phyloP scores from a whole-genome alignment of 2,329 filamentous ascomycete species.

The Venturia pyrina region DNA sequence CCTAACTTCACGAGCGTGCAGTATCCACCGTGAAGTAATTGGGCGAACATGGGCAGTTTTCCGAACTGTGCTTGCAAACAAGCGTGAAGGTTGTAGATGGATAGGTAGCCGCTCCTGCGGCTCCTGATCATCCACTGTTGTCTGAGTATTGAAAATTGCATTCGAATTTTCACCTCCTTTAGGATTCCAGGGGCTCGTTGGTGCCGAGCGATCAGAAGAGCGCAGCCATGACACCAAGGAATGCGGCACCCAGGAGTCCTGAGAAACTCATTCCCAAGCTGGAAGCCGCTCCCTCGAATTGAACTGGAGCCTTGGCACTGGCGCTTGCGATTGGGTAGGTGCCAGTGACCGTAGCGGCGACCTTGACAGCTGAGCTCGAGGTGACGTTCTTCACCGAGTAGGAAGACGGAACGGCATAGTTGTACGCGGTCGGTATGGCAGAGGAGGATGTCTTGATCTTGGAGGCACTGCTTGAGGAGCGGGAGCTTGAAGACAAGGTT shows the following conservation, averaged over 20 bases:
- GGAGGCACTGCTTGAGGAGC: neutral
- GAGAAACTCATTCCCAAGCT: neutral
- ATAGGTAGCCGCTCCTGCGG: neutral
- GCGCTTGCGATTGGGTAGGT: neutral
- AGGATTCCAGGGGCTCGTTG: neutral
- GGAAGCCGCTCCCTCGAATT: neutral
- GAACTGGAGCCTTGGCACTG: neutral
- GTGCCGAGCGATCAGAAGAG: neutral
- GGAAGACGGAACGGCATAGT: neutral
- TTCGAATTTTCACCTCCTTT: neutral
- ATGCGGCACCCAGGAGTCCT: neutral
- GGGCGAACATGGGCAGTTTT: neutral
- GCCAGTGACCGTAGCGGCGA: neutral
- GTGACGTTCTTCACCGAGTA: constrained; percentile 1
- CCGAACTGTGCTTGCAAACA: constrained; percentile 1
- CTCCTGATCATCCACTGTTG: neutral
- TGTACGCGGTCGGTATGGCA: neutral
- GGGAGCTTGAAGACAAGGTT: neutral
- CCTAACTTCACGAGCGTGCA: neutral
- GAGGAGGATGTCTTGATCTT: neutral
- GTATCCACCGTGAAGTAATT: neutral
- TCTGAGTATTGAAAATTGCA: neutral
- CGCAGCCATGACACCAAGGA: neutral
- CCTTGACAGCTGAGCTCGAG: neutral
- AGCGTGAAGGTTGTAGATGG: neutral